Percentiles rank a stretch among this genome's conserved stretches.
Conservation (phyloP, 2,329 filamentous ascomycete species). For the Didymella sp. region DNA sequence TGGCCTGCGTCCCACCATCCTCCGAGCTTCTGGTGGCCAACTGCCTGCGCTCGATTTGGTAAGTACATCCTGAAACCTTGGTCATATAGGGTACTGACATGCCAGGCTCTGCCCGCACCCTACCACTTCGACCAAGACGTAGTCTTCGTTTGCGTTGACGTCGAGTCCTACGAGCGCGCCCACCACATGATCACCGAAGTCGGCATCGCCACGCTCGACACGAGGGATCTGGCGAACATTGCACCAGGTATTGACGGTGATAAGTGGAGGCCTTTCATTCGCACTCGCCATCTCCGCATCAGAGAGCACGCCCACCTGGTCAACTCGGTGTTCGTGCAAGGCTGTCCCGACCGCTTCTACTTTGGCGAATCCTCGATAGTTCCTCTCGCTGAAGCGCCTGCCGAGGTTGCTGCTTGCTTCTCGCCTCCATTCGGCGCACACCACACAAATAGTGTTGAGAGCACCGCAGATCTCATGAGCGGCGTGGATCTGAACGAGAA, state of each 20-base stretch:
- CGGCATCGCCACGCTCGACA: conserved; percentile 83
- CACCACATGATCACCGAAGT: conserved; percentile 79
- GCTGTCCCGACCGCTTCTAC: conserved; percentile 75
- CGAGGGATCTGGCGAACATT: conserved; percentile 61
- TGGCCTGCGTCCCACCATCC: conserved; percentile 62
- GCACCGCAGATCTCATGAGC: conserved; percentile 1
- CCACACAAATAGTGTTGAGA: conserved; percentile 4
- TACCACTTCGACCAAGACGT: conserved; percentile 55
- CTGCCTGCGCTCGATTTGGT: conserved; percentile 27
- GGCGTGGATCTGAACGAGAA: conserved; percentile 36
- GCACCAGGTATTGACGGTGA: conserved; percentile 67
- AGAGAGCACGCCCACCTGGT: conserved; percentile 69
- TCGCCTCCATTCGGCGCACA: conserved; percentile 59
- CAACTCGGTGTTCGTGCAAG: conserved; percentile 73
- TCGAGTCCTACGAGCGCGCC: conserved; percentile 78
- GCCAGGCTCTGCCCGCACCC: conserved; percentile 24
- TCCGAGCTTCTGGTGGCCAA: neutral
- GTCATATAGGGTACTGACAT: neutral
- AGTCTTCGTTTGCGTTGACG: conserved; percentile 79
- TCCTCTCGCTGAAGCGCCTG: conserved; percentile 53
- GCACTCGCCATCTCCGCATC: conserved; percentile 78
- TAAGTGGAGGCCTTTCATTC: conserved; percentile 72
- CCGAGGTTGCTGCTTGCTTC: conserved; percentile 62
- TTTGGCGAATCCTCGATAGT: conserved; percentile 72
- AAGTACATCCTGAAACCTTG: neutral